phyloP scores from a whole-genome alignment of 2,329 filamentous ascomycete species.

The Cercospora sp. region DNA sequence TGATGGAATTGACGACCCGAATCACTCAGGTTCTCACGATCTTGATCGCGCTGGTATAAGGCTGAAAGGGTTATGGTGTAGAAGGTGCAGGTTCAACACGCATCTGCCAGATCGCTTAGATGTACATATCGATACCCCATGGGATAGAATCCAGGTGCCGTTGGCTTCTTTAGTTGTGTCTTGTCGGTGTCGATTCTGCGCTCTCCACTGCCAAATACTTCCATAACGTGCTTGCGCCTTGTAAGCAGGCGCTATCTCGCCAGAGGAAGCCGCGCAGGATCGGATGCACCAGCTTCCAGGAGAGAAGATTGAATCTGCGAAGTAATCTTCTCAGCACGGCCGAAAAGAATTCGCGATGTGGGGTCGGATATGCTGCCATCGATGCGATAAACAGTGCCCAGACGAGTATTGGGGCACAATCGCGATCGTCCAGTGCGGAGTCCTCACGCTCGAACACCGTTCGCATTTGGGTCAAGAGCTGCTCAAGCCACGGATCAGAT shows the following conservation, averaged over 20 bases:
- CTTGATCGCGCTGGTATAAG: slow-evolving; percentile 7
- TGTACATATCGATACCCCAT: background rate
- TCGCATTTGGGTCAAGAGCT: slow-evolving; percentile 13
- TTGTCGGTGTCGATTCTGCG: background rate
- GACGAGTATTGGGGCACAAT: slow-evolving; percentile 4
- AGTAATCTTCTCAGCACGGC: background rate
- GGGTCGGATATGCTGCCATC: slow-evolving; percentile 17
- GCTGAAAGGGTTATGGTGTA: background rate
- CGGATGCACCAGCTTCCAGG: background rate
- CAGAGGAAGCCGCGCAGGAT: slow-evolving; percentile 15
- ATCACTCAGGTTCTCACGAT: slow-evolving; percentile 13
- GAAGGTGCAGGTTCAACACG: background rate
- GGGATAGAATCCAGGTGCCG: background rate
- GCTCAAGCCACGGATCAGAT: slow-evolving; percentile 16
- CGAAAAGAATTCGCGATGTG: slow-evolving; percentile 20
- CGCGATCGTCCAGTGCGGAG: background rate
- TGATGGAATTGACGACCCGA: slow-evolving; percentile 5
- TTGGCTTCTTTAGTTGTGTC: background rate
- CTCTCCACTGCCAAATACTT: background rate
- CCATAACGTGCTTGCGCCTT: slow-evolving; percentile 16
- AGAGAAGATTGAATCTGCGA: background rate
- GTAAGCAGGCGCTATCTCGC: slow-evolving; percentile 15
- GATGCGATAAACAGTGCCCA: slow-evolving; percentile 16
- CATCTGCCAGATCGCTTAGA: background rate
- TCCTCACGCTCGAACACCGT: background rate